Conservation (phyloP, 1,284 basidiomycete species). For the Ustilago xerochloae region DNA sequence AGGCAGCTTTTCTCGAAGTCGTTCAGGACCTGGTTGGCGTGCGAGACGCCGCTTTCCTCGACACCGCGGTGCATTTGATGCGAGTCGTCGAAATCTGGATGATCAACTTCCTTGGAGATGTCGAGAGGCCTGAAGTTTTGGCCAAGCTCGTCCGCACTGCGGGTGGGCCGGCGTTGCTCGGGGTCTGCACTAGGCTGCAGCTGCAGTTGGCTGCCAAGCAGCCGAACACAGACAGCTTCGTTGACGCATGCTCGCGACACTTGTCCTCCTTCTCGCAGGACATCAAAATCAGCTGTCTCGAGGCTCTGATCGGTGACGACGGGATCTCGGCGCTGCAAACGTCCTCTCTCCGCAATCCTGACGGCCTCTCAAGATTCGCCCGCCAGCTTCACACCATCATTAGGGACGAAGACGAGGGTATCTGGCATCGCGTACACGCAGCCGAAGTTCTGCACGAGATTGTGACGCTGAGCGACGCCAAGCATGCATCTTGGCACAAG, state of each 20-base stretch:
- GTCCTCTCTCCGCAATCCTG: slow-evolving; percentile 9
- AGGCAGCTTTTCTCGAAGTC: slow-evolving; percentile 49
- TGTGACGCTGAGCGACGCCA: slow-evolving; percentile 2
- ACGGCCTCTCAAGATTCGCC: slow-evolving; percentile 3
- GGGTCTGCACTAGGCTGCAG: slow-evolving; percentile 24
- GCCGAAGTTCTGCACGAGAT: slow-evolving; percentile 32
- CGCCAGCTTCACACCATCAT: slow-evolving; percentile 28
- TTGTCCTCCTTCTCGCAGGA: slow-evolving; percentile 12
- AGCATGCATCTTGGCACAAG: slow-evolving; percentile 15
- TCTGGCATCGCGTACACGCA: slow-evolving; percentile 46
- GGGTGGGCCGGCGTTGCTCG: slow-evolving; percentile 30
- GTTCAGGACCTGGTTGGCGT: slow-evolving; percentile 35
- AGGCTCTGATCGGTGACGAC: slow-evolving; percentile 36
- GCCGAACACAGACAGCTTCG: slow-evolving; percentile 4
- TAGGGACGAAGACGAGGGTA: slow-evolving; percentile 23
- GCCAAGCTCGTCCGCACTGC: slow-evolving; percentile 12
- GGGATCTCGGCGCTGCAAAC: slow-evolving; percentile 20
- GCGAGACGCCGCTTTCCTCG: slow-evolving; percentile 17
- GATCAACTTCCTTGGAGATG: slow-evolving; percentile 12
- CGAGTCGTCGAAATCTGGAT: slow-evolving; percentile 25
- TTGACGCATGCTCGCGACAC: slow-evolving; percentile 19
- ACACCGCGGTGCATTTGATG: slow-evolving; percentile 6
- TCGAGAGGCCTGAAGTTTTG: slow-evolving; percentile 12
- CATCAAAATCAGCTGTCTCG: slow-evolving; percentile 33
- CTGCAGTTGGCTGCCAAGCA: slow-evolving; percentile 20